These are phyloP conservation scores for Lasiodiplodia gonubiensis DNA, from an alignment of 2,329 filamentous ascomycete genomes.

Conservation along the genomic window DNA sequence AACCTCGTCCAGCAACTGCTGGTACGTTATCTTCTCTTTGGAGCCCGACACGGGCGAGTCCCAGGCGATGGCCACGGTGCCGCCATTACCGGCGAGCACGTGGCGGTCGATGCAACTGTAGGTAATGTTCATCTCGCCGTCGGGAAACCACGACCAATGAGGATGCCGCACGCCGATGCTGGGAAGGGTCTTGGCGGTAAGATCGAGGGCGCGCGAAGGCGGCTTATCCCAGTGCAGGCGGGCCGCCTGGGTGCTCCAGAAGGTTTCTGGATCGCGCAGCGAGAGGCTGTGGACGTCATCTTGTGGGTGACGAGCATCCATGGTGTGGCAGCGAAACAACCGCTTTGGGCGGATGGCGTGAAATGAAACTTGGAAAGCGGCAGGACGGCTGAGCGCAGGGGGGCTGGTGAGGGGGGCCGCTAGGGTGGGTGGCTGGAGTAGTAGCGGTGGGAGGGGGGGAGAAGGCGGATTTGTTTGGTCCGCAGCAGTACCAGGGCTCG, in stretches of 20 bases:
- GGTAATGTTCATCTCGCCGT: conserved; percentile 85
- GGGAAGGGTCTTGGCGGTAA: conserved; percentile 66
- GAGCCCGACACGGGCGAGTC: conserved; percentile 82
- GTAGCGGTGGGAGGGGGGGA: not conserved
- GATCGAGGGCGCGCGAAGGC: conserved; percentile 67
- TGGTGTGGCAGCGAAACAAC: conserved; percentile 16
- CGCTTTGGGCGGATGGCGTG: not conserved
- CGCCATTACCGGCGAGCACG: conserved; percentile 78
- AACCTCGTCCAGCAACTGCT: conserved; percentile 76
- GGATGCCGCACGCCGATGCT: conserved; percentile 70
- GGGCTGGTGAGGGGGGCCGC: not conserved
- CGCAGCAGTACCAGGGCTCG: not conserved
- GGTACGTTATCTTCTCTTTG: conserved; percentile 77
- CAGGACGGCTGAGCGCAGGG: not conserved
- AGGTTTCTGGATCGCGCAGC: conserved; percentile 70
- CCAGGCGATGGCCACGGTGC: conserved; percentile 78
- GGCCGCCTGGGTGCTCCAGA: conserved; percentile 77
- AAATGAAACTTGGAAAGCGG: not conserved
- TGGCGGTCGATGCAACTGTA: conserved; percentile 93
- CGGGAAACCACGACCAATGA: conserved; percentile 90
- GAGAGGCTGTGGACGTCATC: conserved; percentile 61
- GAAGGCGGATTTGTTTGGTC: not conserved
- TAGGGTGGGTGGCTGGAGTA: not conserved
- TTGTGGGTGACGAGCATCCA: conserved; percentile 48
- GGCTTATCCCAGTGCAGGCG: conserved; percentile 81